Evolutionary conservation across 148 eudicot species (phyloP).

Genomic region (Camellia lanceoleosa): DNA sequence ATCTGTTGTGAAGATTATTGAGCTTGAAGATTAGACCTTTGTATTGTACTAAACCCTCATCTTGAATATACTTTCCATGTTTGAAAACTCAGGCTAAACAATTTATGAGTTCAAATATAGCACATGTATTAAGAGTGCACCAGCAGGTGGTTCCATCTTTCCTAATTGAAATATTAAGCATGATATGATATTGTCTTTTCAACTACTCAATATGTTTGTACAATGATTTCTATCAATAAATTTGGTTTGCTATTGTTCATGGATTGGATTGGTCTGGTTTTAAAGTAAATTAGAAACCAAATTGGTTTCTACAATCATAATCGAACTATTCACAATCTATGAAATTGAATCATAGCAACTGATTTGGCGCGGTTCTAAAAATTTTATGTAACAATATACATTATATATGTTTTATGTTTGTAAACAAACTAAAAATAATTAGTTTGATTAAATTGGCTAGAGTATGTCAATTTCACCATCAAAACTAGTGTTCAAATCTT

Average conservation of each 20-base stretch:
- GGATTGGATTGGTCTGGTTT: no score
- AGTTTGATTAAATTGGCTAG: no score
- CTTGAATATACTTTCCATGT: not conserved
- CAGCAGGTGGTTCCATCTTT: not conserved
- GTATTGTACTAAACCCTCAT: not conserved
- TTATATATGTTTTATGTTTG: no score
- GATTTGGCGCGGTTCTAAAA: no score
- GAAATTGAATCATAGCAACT: no score
- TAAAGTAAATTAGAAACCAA: no score
- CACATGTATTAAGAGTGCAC: not conserved
- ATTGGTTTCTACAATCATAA: no score
- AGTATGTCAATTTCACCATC: no score
- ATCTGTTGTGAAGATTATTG: conserved; percentile 70
- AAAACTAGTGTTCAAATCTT: no score
- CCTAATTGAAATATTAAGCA: not conserved
- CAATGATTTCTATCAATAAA: not conserved
- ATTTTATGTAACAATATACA: no score
- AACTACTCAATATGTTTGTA: not conserved
- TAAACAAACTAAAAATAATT: no score
- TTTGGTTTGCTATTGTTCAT: not conserved
- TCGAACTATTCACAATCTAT: no score
- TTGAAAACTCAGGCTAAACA: not conserved
- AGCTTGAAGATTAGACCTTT: conserved; percentile 50
- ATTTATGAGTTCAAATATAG: not conserved
- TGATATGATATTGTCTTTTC: not conserved